Conservation (phyloP, 2,329 filamentous ascomycete genomes). For the Blastomyces silverae region DNA sequence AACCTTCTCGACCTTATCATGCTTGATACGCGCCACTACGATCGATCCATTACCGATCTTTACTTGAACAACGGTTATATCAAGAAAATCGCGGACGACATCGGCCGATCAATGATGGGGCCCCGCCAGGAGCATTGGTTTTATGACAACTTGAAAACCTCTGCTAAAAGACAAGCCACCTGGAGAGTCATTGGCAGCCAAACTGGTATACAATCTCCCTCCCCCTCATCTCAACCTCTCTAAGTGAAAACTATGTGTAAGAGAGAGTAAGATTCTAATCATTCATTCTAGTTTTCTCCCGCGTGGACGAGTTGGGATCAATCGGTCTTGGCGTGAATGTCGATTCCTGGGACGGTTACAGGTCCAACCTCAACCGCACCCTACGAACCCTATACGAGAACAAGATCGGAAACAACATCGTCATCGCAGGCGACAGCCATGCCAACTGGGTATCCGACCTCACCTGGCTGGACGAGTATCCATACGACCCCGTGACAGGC, state of each 20-base stretch:
- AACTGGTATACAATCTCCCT: constrained; percentile 50
- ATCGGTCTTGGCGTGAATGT: neutral
- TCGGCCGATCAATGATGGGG: constrained; percentile 63
- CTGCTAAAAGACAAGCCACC: constrained; percentile 54
- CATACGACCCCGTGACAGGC: constrained; percentile 50
- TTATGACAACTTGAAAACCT: constrained; percentile 52
- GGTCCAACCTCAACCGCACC: constrained; percentile 64
- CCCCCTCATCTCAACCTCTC: neutral
- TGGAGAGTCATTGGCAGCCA: constrained; percentile 62
- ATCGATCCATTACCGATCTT: constrained; percentile 55
- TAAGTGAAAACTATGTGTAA: no score
- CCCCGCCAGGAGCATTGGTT: constrained; percentile 68
- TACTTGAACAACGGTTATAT: constrained; percentile 57
- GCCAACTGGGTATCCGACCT: constrained; percentile 58
- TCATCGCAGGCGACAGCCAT: constrained; percentile 64
- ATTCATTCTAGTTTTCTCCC: constrained; percentile 13
- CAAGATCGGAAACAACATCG: constrained; percentile 65
- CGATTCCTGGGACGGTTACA: constrained; percentile 46
- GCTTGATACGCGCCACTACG: constrained; percentile 62
- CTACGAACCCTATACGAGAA: constrained; percentile 59
- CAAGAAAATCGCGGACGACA: constrained; percentile 57
- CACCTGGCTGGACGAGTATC: constrained; percentile 48
- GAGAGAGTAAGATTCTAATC: neutral
- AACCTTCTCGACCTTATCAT: constrained; percentile 60
- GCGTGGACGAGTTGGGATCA: constrained; percentile 28